Base-by-base conservation (phyloP, 2,329 filamentous ascomycete species). In the Beauveria caledonica region DNA sequence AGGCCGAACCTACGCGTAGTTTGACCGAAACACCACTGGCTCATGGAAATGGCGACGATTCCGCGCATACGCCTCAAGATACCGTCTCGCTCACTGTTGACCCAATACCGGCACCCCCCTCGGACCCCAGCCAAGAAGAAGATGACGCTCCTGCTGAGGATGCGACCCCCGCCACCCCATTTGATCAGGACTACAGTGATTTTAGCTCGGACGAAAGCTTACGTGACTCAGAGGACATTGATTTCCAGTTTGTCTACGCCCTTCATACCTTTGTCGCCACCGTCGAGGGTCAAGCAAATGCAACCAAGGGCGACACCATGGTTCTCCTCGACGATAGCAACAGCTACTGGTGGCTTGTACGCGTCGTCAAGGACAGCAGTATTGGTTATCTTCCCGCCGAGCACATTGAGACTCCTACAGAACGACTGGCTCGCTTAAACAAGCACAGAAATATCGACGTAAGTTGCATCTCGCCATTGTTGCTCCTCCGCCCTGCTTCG, bases 231-330 rank as follows among this genome's bases (percentile, higher is more conserved):
- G 94, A 99, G 84, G 94, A 99, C 71, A 99, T 99, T 76, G 94
- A 99, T 81, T 97, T 99, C 79, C 93, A 97, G 73, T 97, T 97
- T 76, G 94, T 99, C 63, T 99, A 99, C 77, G 94, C 94, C 29
- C 80, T 99, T 62, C 94, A 97, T 73, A 99, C 93, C 2, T 99
- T 99, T 70, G 90, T 97, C 65, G 94, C 94, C 29, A 97, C 94
- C 0, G 94, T 99, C 53, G 94, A 99, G 76, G 94, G 94, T 29
- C 94, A 99, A 75, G 94, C 94, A 64, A 99, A 97, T 78, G 94
- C 94, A 62, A 95, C 91, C 39, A 99, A 99, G 76, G 94, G 94
- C 56, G 94, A 99, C 71, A 97, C 93, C 15, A 99, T 99, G 94
- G 93, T 97, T 58, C 80, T 99, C 64, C 83, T 99, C 23, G 94